Base-by-base conservation (phyloP, 1,139 yeast species). In the Nakaseomyces delphensis region DNA sequence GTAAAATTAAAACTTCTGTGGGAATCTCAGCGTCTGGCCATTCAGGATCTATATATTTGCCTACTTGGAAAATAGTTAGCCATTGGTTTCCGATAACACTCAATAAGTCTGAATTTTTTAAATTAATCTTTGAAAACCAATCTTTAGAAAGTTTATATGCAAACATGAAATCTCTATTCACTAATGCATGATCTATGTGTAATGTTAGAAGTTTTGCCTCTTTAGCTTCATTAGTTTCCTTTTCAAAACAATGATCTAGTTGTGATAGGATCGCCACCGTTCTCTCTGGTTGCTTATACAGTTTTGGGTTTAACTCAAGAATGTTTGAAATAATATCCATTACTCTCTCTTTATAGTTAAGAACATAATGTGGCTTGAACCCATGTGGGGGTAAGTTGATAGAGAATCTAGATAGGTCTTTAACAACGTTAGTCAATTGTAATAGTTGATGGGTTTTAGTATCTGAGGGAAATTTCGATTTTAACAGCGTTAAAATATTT, bases 41-140 rank as follows among this genome's bases (percentile, higher is more conserved):
- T 28, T 48, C 52, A 1, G 77, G 75, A 28, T 74, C 46, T 67
- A 55, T 46, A 42, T 52, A 64, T 45, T 64, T 64, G 8, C 63
- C 79, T 5, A 79, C 75, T 54, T 79, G 85, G 52, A 76, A 78
- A 44, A 79, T 72, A 0, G 80, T 71, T 37, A 73, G 64, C 85
- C 87, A 79, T 35, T 49, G 51, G 14, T 45, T 40, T 20, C 37
- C 28, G 13, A 13, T 33, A 24, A 16, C 41, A 19, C 14, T 16
- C 16, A 30, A 15, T 5, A 18, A 8, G 20, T 11, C 18, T n/a
- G 20, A 15, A 24, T 40, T 24, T 11, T 21, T 20, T 14, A 25
- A 21, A 6, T 24, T 15, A 6, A 27, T 18, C 10, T 28, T 4
- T 6, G 19, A 10, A 27, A 75, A 48, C 60, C 61, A 55, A 44